Base-by-base conservation (phyloP, 352 stramenopile genomes). In the Poterioochromonas sp. region DNA sequence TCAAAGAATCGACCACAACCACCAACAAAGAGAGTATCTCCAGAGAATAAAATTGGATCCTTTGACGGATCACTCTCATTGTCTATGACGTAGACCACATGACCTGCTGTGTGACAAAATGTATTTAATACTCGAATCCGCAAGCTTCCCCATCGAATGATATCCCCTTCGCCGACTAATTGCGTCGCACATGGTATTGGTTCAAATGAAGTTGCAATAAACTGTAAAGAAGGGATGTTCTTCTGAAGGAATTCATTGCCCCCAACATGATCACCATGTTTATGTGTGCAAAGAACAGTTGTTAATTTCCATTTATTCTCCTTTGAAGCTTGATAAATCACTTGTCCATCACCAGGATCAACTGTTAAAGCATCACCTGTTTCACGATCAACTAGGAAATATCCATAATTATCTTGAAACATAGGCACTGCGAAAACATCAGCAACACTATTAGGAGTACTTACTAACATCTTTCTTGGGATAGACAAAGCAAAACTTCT, bases 401-500 rank as follows among this genome's bases (percentile, higher is more conserved):
- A 96, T 58, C 88, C 85, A 81, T 95, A 96, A 83, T 97, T 97
- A 84, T 97, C 91, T 2, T 83, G 85, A 41, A 95, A 84, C 62
- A 95, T 87, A 49, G 90, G 88, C 8, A 69, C 20, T n/a, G n/a
- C 26, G 32, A 43, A 26, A n/a, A 69, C 26, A 43, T 41, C 15
- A 12, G 32, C 22, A 39, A 32, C 26, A n/a, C n/a, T n/a, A n/a
- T n/a, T n/a, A n/a, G n/a, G n/a, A n/a, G n/a, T n/a, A n/a, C n/a
- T n/a, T n/a, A n/a, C n/a, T n/a, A n/a, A n/a, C n/a, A n/a, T n/a
- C n/a, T n/a, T n/a, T n/a, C n/a, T n/a, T n/a, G n/a, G n/a, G n/a
- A n/a, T n/a, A n/a, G n/a, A n/a, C n/a, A n/a, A n/a, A n/a, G n/a
- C n/a, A n/a, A n/a, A n/a, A n/a, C n/a, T n/a, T n/a, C n/a, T n/a